Evolutionary conservation across 768 basidiomycete species (phyloP).

Genomic region (Imleria badia): DNA sequence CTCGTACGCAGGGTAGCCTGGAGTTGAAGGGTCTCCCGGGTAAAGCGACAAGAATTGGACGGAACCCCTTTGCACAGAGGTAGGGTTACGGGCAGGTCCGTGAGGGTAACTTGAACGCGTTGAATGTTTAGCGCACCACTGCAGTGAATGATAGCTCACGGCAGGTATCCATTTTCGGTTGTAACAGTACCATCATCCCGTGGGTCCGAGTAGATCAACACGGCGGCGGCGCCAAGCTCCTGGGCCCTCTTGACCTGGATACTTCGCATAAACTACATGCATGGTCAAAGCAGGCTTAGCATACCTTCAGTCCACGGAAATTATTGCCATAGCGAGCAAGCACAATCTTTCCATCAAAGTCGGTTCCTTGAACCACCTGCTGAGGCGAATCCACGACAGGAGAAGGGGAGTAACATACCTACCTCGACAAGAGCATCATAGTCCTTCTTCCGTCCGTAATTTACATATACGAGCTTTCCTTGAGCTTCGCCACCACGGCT

Average conservation of each 20-base stretch:
- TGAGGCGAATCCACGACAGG: background rate
- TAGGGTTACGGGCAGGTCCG: slow-evolving; percentile 86
- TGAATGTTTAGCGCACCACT: background rate
- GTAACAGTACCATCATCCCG: slow-evolving; percentile 86
- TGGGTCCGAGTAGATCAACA: slow-evolving; percentile 84
- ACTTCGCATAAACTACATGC: slow-evolving; percentile 24
- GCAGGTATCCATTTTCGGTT: slow-evolving; percentile 69
- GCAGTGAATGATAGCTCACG: slow-evolving; percentile 36
- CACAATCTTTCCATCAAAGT: slow-evolving; percentile 78
- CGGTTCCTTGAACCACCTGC: slow-evolving; percentile 41
- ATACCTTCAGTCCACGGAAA: slow-evolving; percentile 90
- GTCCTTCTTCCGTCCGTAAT: slow-evolving; percentile 61
- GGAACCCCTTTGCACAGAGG: slow-evolving; percentile 82
- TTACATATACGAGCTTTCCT: slow-evolving; percentile 56
- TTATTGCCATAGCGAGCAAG: slow-evolving; percentile 73
- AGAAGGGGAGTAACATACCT: slow-evolving; percentile 32
- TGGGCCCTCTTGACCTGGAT: slow-evolving; percentile 78
- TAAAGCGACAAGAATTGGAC: slow-evolving; percentile 71
- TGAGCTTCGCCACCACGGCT: slow-evolving; percentile 65
- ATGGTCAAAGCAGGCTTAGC: slow-evolving; percentile 7
- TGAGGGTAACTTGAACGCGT: slow-evolving; percentile 44
- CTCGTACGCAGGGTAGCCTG: slow-evolving; percentile 83
- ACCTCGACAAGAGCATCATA: slow-evolving; percentile 57
- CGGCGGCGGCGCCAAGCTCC: slow-evolving; percentile 80
- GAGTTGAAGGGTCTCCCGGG: slow-evolving; percentile 83